Conservation (phyloP, 2,329 filamentous ascomycete genomes). For the Penicillium vulpinum region DNA sequence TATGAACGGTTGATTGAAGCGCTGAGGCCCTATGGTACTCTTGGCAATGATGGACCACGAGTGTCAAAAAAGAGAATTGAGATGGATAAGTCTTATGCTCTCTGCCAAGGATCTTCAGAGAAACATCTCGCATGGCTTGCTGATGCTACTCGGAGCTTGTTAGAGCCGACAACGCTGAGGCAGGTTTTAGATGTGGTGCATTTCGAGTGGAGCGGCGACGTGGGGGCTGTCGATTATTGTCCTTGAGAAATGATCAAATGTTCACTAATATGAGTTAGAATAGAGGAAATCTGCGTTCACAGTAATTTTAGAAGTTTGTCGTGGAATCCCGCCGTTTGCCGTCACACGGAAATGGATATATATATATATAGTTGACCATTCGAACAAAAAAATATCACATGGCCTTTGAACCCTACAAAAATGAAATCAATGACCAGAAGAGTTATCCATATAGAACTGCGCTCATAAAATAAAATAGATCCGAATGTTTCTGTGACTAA, state of each 20-base stretch:
- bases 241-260: slow-evolving; percentile 2
- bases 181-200: slow-evolving; percentile 27
- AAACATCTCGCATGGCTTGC: slow-evolving; percentile 21
- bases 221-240: slow-evolving; percentile 24
- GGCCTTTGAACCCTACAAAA: neutral
- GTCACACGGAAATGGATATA: neutral
- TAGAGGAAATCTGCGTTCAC: neutral
- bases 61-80: slow-evolving; percentile 13
- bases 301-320: neutral
- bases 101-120: slow-evolving; percentile 6
- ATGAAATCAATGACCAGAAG: neutral
- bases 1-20: slow-evolving; percentile 17
- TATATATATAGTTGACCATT: neutral
- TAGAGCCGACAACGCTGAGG: slow-evolving; percentile 20
- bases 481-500: slow-evolving; percentile 11
- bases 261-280: neutral
- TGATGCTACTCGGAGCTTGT: slow-evolving; percentile 17
- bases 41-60: slow-evolving; percentile 10
- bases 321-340: neutral
- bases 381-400: neutral
- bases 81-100: slow-evolving; percentile 15
- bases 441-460: neutral
- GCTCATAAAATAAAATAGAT: neutral
- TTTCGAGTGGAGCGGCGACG: slow-evolving; percentile 22
- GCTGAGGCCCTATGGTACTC: slow-evolving; percentile 16